phyloP scores from a whole-genome alignment of 139 green algal species.

The Asterochloris sp. region DNA sequence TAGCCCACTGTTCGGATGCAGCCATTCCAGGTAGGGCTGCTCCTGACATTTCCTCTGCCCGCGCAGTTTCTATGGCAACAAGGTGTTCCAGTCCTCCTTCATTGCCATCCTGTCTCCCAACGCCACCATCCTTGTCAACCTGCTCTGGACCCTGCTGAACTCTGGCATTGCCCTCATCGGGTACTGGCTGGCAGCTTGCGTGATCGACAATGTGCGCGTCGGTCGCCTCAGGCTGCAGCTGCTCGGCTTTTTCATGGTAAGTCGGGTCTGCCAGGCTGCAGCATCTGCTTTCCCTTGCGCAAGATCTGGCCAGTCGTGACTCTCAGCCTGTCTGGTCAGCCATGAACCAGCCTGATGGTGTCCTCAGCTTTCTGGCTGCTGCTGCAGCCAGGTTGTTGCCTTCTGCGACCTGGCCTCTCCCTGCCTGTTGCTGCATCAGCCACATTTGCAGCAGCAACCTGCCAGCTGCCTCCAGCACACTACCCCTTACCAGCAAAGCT shows the following conservation, averaged over 20 bases:
- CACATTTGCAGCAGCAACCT: too few relatives aligned
- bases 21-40: not conserved
- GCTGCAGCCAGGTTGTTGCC: not conserved
- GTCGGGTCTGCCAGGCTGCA: too few relatives aligned
- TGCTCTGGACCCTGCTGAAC: constrained; percentile 74
- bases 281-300: constrained; percentile 30
- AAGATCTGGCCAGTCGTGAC: too few relatives aligned
- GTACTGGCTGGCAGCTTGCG: constrained; percentile 60
- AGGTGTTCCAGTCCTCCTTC: constrained; percentile 64
- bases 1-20: too few relatives aligned
- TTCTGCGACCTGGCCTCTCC: too few relatives aligned
- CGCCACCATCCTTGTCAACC: constrained; percentile 40
- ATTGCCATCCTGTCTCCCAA: constrained; percentile 42
- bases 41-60: not conserved
- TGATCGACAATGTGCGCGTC: constrained; percentile 58
- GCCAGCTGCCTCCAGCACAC: not conserved
- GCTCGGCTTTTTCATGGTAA: constrained; percentile 36
- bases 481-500: too few relatives aligned
- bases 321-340: too few relatives aligned
- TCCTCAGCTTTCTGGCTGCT: not conserved
- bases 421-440: not conserved
- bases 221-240: constrained; percentile 50
- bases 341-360: not conserved
- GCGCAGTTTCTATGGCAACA: constrained; percentile 62
- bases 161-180: constrained; percentile 49